Evolutionary conservation across 2,329 filamentous ascomycete genomes (phyloP), one percentile per base, ranked within the genome.

Genomic region (Zymoseptoria pseudotritici): DNA sequence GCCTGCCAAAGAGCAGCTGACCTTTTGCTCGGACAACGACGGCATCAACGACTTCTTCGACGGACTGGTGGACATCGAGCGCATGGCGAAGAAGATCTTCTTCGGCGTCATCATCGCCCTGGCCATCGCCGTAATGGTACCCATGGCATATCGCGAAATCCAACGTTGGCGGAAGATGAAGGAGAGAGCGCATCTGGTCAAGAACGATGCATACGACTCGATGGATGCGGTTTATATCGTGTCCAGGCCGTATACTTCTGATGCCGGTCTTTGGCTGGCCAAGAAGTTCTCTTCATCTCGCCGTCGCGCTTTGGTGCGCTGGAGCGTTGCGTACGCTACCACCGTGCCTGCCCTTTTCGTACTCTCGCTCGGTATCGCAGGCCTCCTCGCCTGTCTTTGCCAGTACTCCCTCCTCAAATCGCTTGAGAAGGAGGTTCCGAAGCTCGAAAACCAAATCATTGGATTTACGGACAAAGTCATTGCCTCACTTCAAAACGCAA

Each of bases 221-320:
- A 86, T 96, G 81, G 93, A 97, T 71, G 86, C 92, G 42, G 84
- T 96, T 50, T 96, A 97, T 75, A 88, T 97, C 66, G 86, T 88
- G 31, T 92, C 90, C 36, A 85, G 91, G 21, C 91, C 93, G 1
- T 85, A 87, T 67, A 90, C 91, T 0, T 84, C 90, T 1, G 81
- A 81, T 1, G 77, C 82, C 26, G 93, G 92, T 50, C 82, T 96
- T 72, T 87, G 83, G 75, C 67, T 89, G 20, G 84, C 89, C 6
- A 82, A 82, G 56, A 81, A 79, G 60, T 86, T 93, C 75, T 83
- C 82, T 57, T 83, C 74, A 76, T 75, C 75, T 70, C 82, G 87
- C 66, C 82, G 84, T 56, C 87, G 91, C 73, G 83, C 89, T 53
- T 81, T 96, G 50, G 81, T 86, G 9, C 86, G 92, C 63, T 97